Conservation (phyloP, 805 yeast genomes). For the Lachancea lanzarotensis region DNA sequence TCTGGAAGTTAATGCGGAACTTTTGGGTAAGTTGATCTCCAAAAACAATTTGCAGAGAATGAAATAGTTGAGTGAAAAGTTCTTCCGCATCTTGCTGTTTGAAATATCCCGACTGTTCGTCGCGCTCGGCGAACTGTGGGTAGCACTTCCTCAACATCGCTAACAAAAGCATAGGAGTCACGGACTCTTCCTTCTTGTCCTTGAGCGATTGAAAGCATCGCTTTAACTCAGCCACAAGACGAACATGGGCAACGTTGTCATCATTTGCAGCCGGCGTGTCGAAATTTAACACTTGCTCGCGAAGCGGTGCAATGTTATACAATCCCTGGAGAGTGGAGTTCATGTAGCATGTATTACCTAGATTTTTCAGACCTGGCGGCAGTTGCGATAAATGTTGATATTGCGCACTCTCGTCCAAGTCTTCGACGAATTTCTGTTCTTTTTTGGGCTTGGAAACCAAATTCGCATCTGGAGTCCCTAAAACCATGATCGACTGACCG, state of each 20-base stretch:
- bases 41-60: slow-evolving; percentile 39
- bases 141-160: slow-evolving; percentile 55
- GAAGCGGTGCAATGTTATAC: slow-evolving; percentile 67
- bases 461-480: slow-evolving; percentile 80
- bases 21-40: slow-evolving; percentile 46
- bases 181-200: slow-evolving; percentile 38
- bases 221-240: slow-evolving; percentile 43
- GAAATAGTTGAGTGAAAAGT: slow-evolving; percentile 73
- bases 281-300: slow-evolving; percentile 55
- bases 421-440: slow-evolving; percentile 61
- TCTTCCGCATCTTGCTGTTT: slow-evolving; percentile 99
- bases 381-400: slow-evolving; percentile 37
- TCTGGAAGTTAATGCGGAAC: slow-evolving; percentile 61
- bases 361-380: slow-evolving; percentile 89
- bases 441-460: slow-evolving; percentile 47
- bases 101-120: slow-evolving; percentile 54
- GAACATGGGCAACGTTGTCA: slow-evolving; percentile 30
- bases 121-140: slow-evolving; percentile 88
- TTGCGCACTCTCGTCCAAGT: slow-evolving; percentile 41
- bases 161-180: slow-evolving; percentile 65
- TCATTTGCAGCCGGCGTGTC: slow-evolving; percentile 15
- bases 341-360: slow-evolving; percentile 93
- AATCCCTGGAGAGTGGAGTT: slow-evolving; percentile 87
- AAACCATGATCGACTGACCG: slow-evolving; percentile 70
- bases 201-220: slow-evolving; percentile 38